These are phyloP conservation scores for Metschnikowia reukaufii DNA, from an alignment of 805 yeast genomes.

Conservation along the genomic window DNA sequence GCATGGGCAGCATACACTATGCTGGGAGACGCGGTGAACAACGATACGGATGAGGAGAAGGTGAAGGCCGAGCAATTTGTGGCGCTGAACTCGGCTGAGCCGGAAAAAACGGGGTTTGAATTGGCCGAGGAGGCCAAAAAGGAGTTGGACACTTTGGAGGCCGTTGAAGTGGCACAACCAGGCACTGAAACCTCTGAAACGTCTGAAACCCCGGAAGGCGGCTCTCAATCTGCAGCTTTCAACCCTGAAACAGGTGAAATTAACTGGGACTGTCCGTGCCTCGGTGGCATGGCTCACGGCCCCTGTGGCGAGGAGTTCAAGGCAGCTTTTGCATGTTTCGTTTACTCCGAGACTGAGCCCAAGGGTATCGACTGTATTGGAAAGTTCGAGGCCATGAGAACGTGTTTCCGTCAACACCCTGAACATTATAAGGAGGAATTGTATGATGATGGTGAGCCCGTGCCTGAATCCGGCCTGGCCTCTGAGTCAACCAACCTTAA, in stretches of 20 bases:
- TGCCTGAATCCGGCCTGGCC: conserved; percentile 15
- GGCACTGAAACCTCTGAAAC: conserved; percentile 10
- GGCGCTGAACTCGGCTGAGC: conserved; percentile 8
- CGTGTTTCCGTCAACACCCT: conserved; percentile 89
- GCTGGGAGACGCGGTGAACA: conserved; percentile 12
- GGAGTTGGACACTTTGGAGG: not conserved
- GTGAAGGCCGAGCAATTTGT: conserved; percentile 11
- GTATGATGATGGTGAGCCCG: conserved; percentile 66
- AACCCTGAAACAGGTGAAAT: conserved; percentile 98
- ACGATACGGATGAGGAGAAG: conserved; percentile 17
- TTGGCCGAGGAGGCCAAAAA: conserved; percentile 5
- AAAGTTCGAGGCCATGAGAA: conserved; percentile 88
- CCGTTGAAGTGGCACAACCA: not conserved
- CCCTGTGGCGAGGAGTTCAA: conserved; percentile 97
- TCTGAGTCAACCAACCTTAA: too few species aligned
- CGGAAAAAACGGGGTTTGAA: conserved; percentile 10
- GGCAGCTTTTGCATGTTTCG: conserved; percentile 92
- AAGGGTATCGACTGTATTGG: conserved; percentile 95
- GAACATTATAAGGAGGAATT: conserved; percentile 92
- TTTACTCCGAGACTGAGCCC: conserved; percentile 91
- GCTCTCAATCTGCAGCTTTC: conserved; percentile 65
- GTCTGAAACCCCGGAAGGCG: conserved; percentile 23
- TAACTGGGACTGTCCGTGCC: conserved; percentile 99
- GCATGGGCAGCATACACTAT: conserved; percentile 11
- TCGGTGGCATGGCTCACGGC: conserved; percentile 98